Evolutionary conservation across 805 yeast genomes (phyloP), one percentile per base, ranked within the genome.

Genomic region (Torulaspora indica): DNA sequence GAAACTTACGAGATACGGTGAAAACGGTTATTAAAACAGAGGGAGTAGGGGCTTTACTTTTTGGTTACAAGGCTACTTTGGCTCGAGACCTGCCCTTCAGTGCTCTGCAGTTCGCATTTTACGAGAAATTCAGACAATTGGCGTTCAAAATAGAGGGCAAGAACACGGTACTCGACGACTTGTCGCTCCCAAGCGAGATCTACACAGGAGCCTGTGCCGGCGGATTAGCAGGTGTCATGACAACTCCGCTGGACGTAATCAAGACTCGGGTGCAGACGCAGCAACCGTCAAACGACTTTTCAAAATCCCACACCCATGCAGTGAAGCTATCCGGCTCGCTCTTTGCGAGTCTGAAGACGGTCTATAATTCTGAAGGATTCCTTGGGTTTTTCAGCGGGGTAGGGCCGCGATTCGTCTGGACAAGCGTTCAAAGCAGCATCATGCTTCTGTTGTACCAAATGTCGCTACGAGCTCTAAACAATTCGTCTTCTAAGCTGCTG

Each of bases 381-480:
- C 47, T 75, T 1, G 96, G 96, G 0, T 71, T 88, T 31, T 91
- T 93, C 65, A 78, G 90, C 25, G 99, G 99, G 1, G 96, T 93
- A 5, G 97, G 96, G 0, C 98, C 99, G 1, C 74, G 99, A 51
- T 81, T 89, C 53, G 83, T 93, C 4, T 93, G 99, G 99, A 91
- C 98, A 0, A 85, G 95, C 51, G 71, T 90, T 14, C 99, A 93
- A 64, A 86, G 96, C 64, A 85, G 95, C 53, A 83, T 93, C 38
- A 91, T 93, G 98, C 73, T 93, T 43, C 70, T 91, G 51, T 70
- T 90, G 31, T 93, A 93, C 66, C 98, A 93, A 64, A 70, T 79
- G 34, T 74, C 91, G 3, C 68, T 91, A 56, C 79, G 79, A 54
- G 66, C 57, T 13, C 48, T 70, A 45, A 64, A 63, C 46, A 54